Conservation (phyloP, 805 yeast species). For the Lachancea kluyveri region DNA sequence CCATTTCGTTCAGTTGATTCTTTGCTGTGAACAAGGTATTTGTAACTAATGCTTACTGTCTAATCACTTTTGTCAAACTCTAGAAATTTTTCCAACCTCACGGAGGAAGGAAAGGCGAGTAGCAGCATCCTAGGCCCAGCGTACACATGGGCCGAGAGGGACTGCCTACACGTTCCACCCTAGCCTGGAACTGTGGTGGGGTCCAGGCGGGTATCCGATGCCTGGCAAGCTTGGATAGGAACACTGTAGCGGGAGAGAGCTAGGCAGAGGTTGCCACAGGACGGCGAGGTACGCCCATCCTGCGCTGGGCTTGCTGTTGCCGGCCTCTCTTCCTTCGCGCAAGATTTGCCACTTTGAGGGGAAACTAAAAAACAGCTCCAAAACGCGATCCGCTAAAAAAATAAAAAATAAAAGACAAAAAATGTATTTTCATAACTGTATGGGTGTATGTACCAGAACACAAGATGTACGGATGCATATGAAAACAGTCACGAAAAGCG, state of each 20-base stretch:
- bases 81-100: slow-evolving; percentile 17
- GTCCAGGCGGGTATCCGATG: too few species aligned
- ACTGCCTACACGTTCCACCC: slow-evolving; percentile 1
- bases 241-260: not conserved
- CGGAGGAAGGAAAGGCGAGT: slow-evolving; percentile 7
- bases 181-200: not conserved
- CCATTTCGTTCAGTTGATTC: slow-evolving; percentile 31
- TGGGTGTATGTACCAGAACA: too few species aligned
- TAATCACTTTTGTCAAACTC: slow-evolving; percentile 11
- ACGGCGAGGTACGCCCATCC: not conserved
- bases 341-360: too few species aligned
- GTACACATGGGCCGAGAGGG: too few species aligned
- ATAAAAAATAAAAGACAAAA: too few species aligned
- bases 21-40: slow-evolving; percentile 8
- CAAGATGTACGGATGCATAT: too few species aligned
- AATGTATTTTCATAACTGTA: too few species aligned
- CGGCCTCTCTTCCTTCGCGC: too few species aligned
- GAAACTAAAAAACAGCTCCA: too few species aligned
- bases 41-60: slow-evolving; percentile 4
- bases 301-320: not conserved
- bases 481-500: too few species aligned
- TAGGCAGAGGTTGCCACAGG: slow-evolving; percentile 1
- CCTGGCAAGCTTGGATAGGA: too few species aligned
- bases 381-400: too few species aligned
- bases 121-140: not conserved